These are phyloP conservation scores for Triticum monococcum DNA, from an alignment of 176 grass and related monocot genomes.

Conservation along the genomic window DNA sequence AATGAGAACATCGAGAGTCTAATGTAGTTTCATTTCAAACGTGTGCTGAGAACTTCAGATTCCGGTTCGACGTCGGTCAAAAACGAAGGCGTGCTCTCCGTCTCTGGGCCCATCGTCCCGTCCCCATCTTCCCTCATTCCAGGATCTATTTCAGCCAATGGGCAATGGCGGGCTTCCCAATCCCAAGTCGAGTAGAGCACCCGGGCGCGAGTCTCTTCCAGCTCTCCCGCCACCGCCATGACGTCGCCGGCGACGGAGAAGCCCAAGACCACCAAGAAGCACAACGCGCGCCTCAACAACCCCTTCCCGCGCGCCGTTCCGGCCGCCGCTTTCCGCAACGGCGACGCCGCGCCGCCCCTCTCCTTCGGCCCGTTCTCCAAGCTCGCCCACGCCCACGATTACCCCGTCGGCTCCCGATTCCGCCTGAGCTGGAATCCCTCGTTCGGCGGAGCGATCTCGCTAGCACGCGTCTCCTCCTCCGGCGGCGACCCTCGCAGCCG, in stretches of 20 bases:
- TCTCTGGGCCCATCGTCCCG: background rate
- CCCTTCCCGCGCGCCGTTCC: constrained; percentile 61
- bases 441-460: constrained; percentile 27
- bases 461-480: constrained; percentile 11
- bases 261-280: constrained; percentile 58
- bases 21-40: too few relatives aligned
- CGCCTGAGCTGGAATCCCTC: constrained; percentile 51
- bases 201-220: background rate
- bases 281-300: constrained; percentile 74
- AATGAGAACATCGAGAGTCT: too few relatives aligned
- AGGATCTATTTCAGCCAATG: constrained; percentile 70
- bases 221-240: constrained; percentile 28
- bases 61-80: background rate
- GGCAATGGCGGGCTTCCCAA: constrained; percentile 25
- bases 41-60: too few relatives aligned
- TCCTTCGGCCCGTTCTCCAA: constrained; percentile 51
- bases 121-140: constrained; percentile 26
- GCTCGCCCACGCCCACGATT: constrained; percentile 55
- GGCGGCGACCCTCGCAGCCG: background rate
- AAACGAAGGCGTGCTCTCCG: background rate
- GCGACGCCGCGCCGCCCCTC: constrained; percentile 33
- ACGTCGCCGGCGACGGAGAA: background rate
- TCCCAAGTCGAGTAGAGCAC: background rate
- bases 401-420: constrained; percentile 60
- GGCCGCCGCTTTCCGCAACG: constrained; percentile 30